These are phyloP conservation scores for Anisodus tanguticus DNA, from an alignment of 257 asterid genomes.

Conservation along the genomic window DNA sequence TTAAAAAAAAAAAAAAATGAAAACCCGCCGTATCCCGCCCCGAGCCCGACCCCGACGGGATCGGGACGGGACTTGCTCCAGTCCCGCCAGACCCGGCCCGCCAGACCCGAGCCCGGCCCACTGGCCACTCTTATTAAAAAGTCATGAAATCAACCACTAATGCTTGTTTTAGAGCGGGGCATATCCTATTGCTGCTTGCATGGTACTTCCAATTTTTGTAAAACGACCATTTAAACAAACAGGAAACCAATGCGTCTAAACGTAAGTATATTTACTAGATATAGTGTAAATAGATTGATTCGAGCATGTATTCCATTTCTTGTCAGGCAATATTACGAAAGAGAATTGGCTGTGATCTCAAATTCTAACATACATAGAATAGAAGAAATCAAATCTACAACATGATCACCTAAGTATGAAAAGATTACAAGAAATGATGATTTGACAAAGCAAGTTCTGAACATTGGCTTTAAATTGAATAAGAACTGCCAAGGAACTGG, in stretches of 20 bases:
- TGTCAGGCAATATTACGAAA: background rate
- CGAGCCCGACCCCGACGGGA: too few relatives aligned
- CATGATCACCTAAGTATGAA: background rate
- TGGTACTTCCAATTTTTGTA: background rate
- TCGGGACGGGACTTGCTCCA: too few relatives aligned
- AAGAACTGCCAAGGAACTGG: background rate
- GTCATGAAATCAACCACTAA: too few relatives aligned
- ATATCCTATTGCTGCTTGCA: background rate
- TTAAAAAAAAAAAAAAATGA: too few relatives aligned
- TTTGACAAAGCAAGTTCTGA: background rate
- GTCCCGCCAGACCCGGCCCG: too few relatives aligned
- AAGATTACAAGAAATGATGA: background rate
- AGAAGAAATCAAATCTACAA: slow-evolving; percentile 16
- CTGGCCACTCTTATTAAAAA: too few relatives aligned
- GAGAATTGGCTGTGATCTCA: background rate
- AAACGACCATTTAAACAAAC: background rate
- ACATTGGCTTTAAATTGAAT: background rate
- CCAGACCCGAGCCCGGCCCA: too few relatives aligned
- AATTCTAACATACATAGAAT: background rate
- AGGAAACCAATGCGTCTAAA: background rate
- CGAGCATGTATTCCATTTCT: background rate
- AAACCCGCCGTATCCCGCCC: too few relatives aligned
- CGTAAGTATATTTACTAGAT: background rate
- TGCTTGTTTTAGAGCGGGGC: too few relatives aligned
- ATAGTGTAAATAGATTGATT: background rate